Conservation (phyloP, 331 rosid species). For the Telfairia occidentalis region DNA sequence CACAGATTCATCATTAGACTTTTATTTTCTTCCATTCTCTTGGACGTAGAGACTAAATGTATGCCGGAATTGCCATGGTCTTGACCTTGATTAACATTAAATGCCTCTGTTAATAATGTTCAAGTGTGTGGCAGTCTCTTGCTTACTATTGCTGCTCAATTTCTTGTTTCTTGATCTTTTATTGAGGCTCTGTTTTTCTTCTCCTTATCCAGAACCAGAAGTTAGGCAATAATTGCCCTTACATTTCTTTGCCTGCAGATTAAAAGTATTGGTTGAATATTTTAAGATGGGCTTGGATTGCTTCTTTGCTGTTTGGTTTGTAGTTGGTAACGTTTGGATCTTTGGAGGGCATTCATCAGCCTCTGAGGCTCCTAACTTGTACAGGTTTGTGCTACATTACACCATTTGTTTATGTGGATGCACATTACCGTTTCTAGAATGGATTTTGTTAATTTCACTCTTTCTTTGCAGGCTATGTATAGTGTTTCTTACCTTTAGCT, state of each 20-base stretch:
- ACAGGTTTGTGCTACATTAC: conserved; percentile 39
- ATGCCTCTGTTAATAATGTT: background rate
- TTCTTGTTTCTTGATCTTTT: conserved; percentile 2
- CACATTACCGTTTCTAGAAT: background rate
- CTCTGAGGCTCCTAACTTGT: conserved; percentile 60
- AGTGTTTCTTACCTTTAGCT: conserved; percentile 70
- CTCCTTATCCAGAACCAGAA: background rate
- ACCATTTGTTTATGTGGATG: background rate
- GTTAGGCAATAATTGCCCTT: background rate
- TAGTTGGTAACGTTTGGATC: conserved; percentile 74
- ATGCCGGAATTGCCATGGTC: background rate
- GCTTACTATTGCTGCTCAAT: background rate
- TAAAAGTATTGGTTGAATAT: conserved; percentile 63
- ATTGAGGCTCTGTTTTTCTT: background rate
- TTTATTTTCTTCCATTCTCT: background rate
- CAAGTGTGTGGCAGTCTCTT: background rate
- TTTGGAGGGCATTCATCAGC: conserved; percentile 68
- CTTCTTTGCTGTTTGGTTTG: conserved; percentile 84
- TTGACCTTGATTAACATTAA: background rate
- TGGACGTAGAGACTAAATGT: background rate
- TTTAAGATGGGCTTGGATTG: conserved; percentile 58
- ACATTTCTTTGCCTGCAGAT: conserved; percentile 25
- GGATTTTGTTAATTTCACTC: conserved; percentile 8
- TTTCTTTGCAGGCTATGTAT: conserved; percentile 60
- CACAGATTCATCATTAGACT: background rate